Conservation (phyloP, 1,284 basidiomycete genomes). For the Anthracocystis walkeri region DNA sequence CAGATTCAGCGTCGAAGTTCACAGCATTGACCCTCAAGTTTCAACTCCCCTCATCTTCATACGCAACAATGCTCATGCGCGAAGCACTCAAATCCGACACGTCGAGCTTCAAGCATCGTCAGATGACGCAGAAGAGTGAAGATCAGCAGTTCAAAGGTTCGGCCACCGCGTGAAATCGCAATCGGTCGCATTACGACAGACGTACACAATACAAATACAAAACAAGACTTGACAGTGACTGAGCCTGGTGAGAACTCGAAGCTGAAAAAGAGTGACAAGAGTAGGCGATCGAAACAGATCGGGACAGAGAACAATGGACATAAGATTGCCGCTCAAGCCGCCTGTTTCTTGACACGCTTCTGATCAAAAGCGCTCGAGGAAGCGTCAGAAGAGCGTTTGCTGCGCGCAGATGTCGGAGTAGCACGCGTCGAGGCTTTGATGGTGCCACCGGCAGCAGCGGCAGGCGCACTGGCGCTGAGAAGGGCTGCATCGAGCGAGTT, state of each 20-base stretch:
- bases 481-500: constrained; percentile 57
- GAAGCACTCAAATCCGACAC: constrained; percentile 68
- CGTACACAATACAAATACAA: constrained; percentile 34
- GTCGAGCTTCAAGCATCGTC: constrained; percentile 51
- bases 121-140: constrained; percentile 53
- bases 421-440: constrained; percentile 5
- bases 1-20: constrained; percentile 20
- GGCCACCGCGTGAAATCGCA: constrained; percentile 3
- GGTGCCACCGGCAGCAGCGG: constrained; percentile 17
- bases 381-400: constrained; percentile 41
- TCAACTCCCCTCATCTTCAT: constrained; percentile 61
- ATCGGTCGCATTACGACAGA: constrained; percentile 1
- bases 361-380: constrained; percentile 30
- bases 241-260: not conserved
- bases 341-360: constrained; percentile 52
- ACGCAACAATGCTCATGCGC: constrained; percentile 67
- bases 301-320: too few relatives aligned
- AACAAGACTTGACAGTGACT: constrained; percentile 6
- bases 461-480: constrained; percentile 59
- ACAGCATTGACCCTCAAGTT: constrained; percentile 62
- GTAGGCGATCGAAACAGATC: not conserved
- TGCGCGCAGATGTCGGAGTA: constrained; percentile 21
- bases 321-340: constrained; percentile 15
- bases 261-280: constrained; percentile 1
- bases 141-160: constrained; percentile 51